Evolutionary conservation across 495 filamentous ascomycete genomes (phyloP).

Genomic region (Penicillium nucicola): DNA sequence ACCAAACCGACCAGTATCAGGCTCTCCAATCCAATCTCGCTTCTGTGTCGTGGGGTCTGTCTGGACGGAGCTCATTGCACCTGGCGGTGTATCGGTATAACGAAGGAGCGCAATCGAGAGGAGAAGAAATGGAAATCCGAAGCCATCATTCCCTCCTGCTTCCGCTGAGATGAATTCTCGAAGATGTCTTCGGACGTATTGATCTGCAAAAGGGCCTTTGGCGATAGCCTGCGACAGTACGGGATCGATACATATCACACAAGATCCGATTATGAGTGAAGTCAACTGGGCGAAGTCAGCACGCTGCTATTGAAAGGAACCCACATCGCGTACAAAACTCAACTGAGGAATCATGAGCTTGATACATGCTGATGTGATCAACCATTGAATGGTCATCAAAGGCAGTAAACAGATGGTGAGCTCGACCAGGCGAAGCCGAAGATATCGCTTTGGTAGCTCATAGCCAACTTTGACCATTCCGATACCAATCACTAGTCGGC

Average conservation of each 20-base stretch:
- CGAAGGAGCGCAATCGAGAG: constrained; percentile 54
- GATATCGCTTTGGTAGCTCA: constrained; percentile 32
- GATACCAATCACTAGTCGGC: constrained; percentile 53
- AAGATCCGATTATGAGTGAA: constrained; percentile 58
- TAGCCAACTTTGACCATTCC: constrained; percentile 44
- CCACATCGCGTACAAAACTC: constrained; percentile 23
- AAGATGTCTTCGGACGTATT: constrained; percentile 52
- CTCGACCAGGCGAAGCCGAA: constrained; percentile 23
- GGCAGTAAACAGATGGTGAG: constrained; percentile 39
- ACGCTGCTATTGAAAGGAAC: neutral
- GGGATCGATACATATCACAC: constrained; percentile 60
- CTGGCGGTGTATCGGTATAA: constrained; percentile 41
- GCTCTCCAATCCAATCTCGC: constrained; percentile 28
- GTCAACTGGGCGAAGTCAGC: constrained; percentile 35
- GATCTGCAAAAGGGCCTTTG: constrained; percentile 61
- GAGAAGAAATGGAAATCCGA: constrained; percentile 58
- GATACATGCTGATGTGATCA: constrained; percentile 35
- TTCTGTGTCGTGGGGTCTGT: neutral
- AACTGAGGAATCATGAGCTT: constrained; percentile 31
- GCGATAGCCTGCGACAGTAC: constrained; percentile 59
- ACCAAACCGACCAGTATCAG: constrained; percentile 31
- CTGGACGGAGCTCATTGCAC: neutral
- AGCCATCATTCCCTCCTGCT: constrained; percentile 59
- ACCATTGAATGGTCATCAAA: constrained; percentile 36
- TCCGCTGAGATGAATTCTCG: constrained; percentile 63